Evolutionary conservation across 164 flowering plant genomes (phyloP).

Genomic region (Paratinospora sagittata): DNA sequence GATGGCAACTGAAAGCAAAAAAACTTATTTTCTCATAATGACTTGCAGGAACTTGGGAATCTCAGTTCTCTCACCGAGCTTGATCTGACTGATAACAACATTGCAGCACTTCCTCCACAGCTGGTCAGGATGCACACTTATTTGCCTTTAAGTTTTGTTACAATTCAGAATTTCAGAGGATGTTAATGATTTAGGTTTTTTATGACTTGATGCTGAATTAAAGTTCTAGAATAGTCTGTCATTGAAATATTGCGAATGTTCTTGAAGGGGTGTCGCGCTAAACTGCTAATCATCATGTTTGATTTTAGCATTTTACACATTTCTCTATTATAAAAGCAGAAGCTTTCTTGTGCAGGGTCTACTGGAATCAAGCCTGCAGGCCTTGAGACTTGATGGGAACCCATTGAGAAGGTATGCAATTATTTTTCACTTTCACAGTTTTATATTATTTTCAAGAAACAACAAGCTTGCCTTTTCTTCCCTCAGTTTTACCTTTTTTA

Average conservation of each 20-base stretch:
- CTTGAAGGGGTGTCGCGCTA: neutral
- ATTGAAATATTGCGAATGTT: neutral
- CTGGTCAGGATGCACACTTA: slow-evolving; percentile 45
- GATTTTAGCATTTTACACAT: neutral
- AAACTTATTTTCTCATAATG: slow-evolving; percentile 12
- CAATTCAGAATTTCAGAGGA: neutral
- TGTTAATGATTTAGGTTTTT: neutral
- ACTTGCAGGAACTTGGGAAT: slow-evolving; percentile 61
- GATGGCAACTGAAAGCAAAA: neutral
- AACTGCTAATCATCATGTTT: neutral
- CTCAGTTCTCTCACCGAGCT: slow-evolving; percentile 70
- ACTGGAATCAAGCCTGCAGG: slow-evolving; percentile 78
- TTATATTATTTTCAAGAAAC: neutral
- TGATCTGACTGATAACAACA: slow-evolving; percentile 75
- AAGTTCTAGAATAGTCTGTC: neutral
- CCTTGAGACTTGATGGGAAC: slow-evolving; percentile 81
- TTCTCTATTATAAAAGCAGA: neutral
- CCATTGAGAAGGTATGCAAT: slow-evolving; percentile 75
- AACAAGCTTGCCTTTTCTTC: neutral
- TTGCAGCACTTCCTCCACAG: slow-evolving; percentile 63
- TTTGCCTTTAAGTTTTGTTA: neutral
- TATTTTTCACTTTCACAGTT: neutral
- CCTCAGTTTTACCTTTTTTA: neutral
- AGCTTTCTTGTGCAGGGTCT: slow-evolving; percentile 61
- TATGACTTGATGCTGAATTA: neutral